These are phyloP conservation scores for Pisolithus albus DNA, from an alignment of 768 basidiomycete species.

Conservation along the genomic window DNA sequence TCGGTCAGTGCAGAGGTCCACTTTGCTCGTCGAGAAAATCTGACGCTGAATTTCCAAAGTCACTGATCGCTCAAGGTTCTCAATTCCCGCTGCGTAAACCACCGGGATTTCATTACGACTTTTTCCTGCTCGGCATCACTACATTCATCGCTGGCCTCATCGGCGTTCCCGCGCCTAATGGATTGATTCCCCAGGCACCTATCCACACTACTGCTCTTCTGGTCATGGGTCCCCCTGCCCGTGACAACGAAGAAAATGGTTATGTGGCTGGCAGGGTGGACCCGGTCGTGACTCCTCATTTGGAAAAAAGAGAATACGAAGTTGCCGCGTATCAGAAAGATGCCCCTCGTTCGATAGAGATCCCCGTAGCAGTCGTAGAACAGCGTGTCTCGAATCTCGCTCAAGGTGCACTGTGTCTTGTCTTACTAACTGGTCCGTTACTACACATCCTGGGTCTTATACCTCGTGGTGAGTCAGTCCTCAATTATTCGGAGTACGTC, in stretches of 20 bases:
- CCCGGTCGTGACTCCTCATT: conserved; percentile 1
- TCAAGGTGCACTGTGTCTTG: conserved; percentile 72
- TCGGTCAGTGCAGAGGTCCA: conserved; percentile 46
- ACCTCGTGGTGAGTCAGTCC: conserved; percentile 47
- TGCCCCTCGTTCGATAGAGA: conserved; percentile 30
- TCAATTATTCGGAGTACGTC: background rate
- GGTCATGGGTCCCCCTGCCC: conserved; percentile 46
- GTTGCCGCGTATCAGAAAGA: too few species aligned
- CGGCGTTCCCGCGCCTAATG: conserved; percentile 82
- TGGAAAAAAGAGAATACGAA: conserved; percentile 19
- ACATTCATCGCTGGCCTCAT: conserved; percentile 87
- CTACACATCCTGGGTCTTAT: conserved; percentile 73
- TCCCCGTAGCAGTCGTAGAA: conserved; percentile 75
- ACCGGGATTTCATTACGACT: conserved; percentile 81
- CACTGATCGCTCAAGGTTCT: conserved; percentile 85
- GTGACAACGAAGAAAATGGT: conserved; percentile 30
- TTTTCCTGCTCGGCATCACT: conserved; percentile 84
- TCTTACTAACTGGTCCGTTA: conserved; percentile 77
- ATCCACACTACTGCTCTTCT: conserved; percentile 85
- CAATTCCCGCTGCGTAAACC: conserved; percentile 89
- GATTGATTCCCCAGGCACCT: conserved; percentile 81
- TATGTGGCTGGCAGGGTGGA: background rate
- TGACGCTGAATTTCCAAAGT: conserved; percentile 37
- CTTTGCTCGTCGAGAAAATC: background rate
- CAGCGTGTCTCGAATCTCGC: conserved; percentile 90